Conservation (phyloP, 2,329 filamentous ascomycete genomes). For the Calonectria leucothoes region DNA sequence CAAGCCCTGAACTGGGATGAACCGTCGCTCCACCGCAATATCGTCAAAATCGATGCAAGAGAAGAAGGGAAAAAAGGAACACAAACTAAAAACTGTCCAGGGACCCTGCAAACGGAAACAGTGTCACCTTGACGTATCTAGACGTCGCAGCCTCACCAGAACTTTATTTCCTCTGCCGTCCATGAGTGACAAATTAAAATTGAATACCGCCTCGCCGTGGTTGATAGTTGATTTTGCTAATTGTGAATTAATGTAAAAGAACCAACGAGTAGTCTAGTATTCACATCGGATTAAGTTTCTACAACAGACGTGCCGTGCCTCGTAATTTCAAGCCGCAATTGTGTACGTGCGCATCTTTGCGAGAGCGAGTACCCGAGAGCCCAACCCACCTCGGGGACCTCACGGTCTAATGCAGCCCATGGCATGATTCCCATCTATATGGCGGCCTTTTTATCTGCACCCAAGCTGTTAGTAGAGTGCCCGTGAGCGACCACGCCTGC, state of each 20-base stretch:
- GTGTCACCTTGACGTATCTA: neutral
- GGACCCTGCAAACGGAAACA: slow-evolving; percentile 5
- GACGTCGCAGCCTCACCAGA: neutral
- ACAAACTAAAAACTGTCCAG: neutral
- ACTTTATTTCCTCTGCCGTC: slow-evolving; percentile 4
- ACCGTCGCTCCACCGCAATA: slow-evolving; percentile 23
- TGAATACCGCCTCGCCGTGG: neutral
- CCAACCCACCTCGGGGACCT: neutral
- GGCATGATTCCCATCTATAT: slow-evolving; percentile 4
- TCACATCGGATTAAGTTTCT: neutral
- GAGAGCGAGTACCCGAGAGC: neutral
- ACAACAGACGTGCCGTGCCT: neutral
- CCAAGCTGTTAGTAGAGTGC: neutral
- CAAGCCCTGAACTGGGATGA: neutral
- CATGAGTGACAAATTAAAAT: neutral
- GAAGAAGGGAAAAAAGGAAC: neutral
- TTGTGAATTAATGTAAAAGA: neutral
- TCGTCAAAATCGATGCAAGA: neutral
- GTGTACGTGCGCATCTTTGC: neutral
- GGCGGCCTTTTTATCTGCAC: neutral
- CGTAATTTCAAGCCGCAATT: neutral
- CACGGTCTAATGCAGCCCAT: neutral
- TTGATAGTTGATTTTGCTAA: neutral
- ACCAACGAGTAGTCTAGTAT: neutral
- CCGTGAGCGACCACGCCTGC: neutral